A percentile compares a stretch with the other conserved stretches of the same genome.
Conservation (phyloP, 2,329 filamentous ascomycete species). For the Colletotrichum ledebouriae region DNA sequence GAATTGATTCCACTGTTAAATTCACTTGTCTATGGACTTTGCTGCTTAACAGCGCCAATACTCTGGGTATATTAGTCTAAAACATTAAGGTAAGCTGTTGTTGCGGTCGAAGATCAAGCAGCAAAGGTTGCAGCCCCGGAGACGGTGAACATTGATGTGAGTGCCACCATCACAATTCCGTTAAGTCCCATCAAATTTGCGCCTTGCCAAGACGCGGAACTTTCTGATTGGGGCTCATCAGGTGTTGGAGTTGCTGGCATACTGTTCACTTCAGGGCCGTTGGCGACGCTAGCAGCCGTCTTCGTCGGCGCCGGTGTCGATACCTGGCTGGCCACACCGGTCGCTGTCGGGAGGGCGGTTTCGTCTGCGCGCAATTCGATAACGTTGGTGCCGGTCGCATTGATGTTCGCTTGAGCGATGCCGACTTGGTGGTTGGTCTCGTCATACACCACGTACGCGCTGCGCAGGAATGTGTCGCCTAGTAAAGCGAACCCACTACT, state of each 20-base stretch:
- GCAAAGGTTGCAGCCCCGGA: conserved; percentile 5
- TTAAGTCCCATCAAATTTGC: background rate
- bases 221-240: conserved; percentile 9
- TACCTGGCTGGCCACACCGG: conserved; percentile 53
- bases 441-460: conserved; percentile 83
- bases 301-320: conserved; percentile 16
- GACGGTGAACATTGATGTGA: conserved; percentile 9
- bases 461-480: conserved; percentile 81
- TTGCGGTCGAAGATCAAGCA: conserved; percentile 4
- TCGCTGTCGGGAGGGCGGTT: conserved; percentile 57
- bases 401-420: conserved; percentile 68
- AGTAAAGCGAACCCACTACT: conserved; percentile 67
- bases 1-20: too few relatives aligned
- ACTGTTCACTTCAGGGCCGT: background rate
- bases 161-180: background rate
- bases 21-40: background rate
- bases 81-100: background rate
- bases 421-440: conserved; percentile 78
- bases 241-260: conserved; percentile 15
- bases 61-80: conserved; percentile 20
- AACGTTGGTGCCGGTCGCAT: conserved; percentile 58
- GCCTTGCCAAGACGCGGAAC: background rate
- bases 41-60: background rate
- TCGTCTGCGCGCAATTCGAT: conserved; percentile 59
- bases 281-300: conserved; percentile 5